These are phyloP conservation scores for Austropuccinia psidii DNA, from an alignment of 1,284 basidiomycete genomes.

Conservation along the genomic window DNA sequence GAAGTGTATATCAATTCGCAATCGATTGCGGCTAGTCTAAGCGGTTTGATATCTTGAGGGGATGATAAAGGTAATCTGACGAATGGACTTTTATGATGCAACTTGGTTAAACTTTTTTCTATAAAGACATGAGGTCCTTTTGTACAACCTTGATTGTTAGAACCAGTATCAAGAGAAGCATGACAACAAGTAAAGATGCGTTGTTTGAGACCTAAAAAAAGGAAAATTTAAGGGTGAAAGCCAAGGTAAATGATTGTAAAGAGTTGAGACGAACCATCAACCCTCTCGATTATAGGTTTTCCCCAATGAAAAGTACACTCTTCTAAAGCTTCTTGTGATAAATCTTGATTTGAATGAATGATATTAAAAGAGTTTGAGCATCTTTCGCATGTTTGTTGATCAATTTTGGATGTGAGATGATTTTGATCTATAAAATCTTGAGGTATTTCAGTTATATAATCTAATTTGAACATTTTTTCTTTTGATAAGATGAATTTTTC, in stretches of 20 bases:
- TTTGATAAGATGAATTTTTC: slow-evolving; percentile 56
- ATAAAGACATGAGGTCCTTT: slow-evolving; percentile 42
- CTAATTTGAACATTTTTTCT: slow-evolving; percentile 60
- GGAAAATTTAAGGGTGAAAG: slow-evolving; percentile 42
- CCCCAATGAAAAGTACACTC: slow-evolving; percentile 79
- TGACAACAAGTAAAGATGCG: slow-evolving; percentile 45
- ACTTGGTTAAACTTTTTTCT: slow-evolving; percentile 59
- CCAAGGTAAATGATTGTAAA: no score
- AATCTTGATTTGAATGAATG: slow-evolving; percentile 46
- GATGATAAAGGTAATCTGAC: slow-evolving; percentile 41
- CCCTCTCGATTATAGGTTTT: slow-evolving; percentile 55
- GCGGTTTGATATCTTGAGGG: slow-evolving; percentile 35
- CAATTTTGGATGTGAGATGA: slow-evolving; percentile 61
- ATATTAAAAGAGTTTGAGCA: slow-evolving; percentile 65
- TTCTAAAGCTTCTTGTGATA: slow-evolving; percentile 54
- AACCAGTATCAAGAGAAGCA: not conserved
- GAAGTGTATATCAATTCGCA: slow-evolving; percentile 90
- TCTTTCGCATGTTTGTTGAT: slow-evolving; percentile 65
- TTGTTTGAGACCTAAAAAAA: slow-evolving; percentile 48
- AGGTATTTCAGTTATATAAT: slow-evolving; percentile 65
- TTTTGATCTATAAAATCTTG: slow-evolving; percentile 55
- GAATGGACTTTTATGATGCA: slow-evolving; percentile 61
- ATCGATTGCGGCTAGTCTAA: slow-evolving; percentile 68
- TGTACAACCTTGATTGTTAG: slow-evolving; percentile 42
- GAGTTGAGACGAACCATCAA: slow-evolving; percentile 58